phyloP scores from a whole-genome alignment of 768 basidiomycete species.

The Phallus indusiatus region DNA sequence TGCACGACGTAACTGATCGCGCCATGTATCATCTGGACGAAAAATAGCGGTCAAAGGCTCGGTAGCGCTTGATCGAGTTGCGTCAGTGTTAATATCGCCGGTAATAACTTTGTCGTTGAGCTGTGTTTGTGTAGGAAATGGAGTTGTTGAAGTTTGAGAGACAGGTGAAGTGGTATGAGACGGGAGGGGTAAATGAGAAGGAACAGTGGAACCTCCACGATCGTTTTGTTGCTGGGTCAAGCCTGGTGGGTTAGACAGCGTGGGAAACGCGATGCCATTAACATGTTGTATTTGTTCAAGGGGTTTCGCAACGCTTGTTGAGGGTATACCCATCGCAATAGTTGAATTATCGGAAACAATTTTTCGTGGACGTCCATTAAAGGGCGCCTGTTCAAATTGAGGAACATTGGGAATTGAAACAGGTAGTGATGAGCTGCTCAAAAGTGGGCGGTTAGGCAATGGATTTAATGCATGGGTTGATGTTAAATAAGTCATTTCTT shows the following conservation, averaged over 20 bases:
- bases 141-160: conserved; percentile 15
- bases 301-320: background rate
- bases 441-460: conserved; percentile 74
- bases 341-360: conserved; percentile 56
- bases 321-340: background rate
- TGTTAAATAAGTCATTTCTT: conserved; percentile 96
- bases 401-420: conserved; percentile 63
- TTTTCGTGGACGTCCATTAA: conserved; percentile 76
- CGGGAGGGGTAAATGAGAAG: conserved; percentile 21
- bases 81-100: conserved; percentile 18
- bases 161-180: conserved; percentile 8
- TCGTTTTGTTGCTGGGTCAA: conserved; percentile 26
- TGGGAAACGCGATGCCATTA: conserved; percentile 45
- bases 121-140: conserved; percentile 16
- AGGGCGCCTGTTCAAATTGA: conserved; percentile 63
- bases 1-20: conserved; percentile 35
- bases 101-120: conserved; percentile 36
- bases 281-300: conserved; percentile 38
- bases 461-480: conserved; percentile 98
- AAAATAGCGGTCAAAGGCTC: conserved; percentile 74
- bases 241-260: conserved; percentile 36
- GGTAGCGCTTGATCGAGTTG: conserved; percentile 7
- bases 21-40: conserved; percentile 83
- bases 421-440: conserved; percentile 55
- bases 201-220: conserved; percentile 10